Percentiles rank a stretch among this genome's conserved stretches.
Conservation (phyloP, 352 stramenopile species). For the Plasmopara viticola region DNA sequence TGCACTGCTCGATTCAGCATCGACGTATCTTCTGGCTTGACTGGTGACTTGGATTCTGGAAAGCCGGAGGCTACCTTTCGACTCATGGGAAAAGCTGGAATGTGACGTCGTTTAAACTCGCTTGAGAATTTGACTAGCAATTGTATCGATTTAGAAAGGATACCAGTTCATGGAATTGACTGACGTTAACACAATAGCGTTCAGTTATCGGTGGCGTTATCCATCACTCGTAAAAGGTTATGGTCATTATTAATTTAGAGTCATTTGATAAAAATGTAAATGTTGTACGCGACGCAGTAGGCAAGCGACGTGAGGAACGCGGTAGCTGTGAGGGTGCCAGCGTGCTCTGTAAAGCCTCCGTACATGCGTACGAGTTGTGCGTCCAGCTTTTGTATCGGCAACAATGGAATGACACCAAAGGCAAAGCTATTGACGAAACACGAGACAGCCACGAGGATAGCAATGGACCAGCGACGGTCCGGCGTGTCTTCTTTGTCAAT, state of each 20-base stretch:
- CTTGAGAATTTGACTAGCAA: no score
- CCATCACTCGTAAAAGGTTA: no score
- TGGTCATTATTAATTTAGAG: constrained; percentile 6
- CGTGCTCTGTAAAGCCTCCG: constrained; percentile 48
- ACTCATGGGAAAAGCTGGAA: no score
- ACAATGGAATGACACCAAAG: constrained; percentile 25
- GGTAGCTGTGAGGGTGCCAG: constrained; percentile 24
- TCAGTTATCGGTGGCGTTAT: no score
- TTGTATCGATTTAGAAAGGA: no score
- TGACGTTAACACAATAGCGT: no score
- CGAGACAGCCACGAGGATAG: constrained; percentile 25
- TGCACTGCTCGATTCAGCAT: constrained; percentile 24
- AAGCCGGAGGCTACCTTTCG: no score
- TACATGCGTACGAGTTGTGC: constrained; percentile 61
- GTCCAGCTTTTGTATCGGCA: constrained; percentile 55
- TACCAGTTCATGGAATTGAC: no score
- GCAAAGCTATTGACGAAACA: constrained; percentile 36
- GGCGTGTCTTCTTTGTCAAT: constrained; percentile 15
- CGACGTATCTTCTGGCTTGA: no score
- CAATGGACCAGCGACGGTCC: constrained; percentile 24
- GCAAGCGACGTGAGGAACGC: constrained; percentile 35
- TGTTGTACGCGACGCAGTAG: constrained; percentile 47
- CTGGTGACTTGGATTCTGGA: no score
- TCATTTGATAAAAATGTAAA: constrained; percentile 32
- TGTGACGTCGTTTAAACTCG: no score